Evolutionary conservation across 1,284 basidiomycete genomes (phyloP).

Genomic region (Thecaphora frezii): DNA sequence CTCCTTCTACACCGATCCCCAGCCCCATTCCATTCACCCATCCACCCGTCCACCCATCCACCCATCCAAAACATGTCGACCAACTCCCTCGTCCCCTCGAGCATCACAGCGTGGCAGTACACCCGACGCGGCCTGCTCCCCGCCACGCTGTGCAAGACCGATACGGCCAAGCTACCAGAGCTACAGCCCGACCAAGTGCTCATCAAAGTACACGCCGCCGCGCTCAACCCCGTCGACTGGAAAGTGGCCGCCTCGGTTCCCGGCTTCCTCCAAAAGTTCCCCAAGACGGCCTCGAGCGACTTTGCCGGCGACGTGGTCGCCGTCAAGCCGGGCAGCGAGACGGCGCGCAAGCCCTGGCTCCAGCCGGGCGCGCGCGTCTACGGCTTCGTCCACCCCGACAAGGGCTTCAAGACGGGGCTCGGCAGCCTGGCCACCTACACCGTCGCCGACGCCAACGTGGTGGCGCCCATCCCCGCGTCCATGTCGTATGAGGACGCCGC

Average conservation of each 20-base stretch:
- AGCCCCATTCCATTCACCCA: no score
- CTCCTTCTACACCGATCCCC: no score
- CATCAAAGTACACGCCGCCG: background rate
- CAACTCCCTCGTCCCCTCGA: no score
- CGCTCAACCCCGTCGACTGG: conserved; percentile 1
- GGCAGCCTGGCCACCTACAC: background rate
- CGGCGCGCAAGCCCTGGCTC: background rate
- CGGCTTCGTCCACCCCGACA: background rate
- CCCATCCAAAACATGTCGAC: no score
- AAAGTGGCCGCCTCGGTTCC: background rate
- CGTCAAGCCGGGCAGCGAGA: background rate
- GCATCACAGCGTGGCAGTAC: no score
- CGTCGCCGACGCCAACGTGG: background rate
- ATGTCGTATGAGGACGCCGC: background rate
- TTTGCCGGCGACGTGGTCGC: background rate
- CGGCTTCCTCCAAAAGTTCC: conserved; percentile 1
- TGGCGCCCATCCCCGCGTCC: background rate
- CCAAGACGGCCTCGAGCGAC: background rate
- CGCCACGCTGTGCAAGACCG: no score
- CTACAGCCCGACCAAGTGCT: background rate
- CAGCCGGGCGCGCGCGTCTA: background rate
- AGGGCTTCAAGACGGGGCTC: background rate
- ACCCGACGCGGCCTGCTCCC: no score
- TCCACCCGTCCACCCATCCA: no score
- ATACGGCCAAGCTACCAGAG: no score